Conservation (phyloP, 345 rosid genomes). For the Salix purpurea region DNA sequence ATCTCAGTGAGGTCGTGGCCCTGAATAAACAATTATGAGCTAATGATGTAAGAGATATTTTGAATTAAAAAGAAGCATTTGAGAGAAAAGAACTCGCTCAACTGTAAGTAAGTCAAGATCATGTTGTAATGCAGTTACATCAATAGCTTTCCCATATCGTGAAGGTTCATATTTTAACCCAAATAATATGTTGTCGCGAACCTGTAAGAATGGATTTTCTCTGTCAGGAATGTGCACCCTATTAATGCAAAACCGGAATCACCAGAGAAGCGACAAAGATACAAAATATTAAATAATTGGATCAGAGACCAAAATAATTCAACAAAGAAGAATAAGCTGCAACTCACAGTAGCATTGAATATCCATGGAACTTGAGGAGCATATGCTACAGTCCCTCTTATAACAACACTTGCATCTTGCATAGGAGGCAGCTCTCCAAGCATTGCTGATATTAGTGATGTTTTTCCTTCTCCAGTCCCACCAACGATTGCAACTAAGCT, state of each 20-base stretch:
- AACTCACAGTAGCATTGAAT: slow-evolving; percentile 93
- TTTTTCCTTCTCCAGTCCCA: slow-evolving; percentile 98
- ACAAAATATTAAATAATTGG: neutral
- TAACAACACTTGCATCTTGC: slow-evolving; percentile 49
- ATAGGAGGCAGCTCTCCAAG: slow-evolving; percentile 92
- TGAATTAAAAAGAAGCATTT: neutral
- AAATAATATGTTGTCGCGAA: slow-evolving; percentile 89
- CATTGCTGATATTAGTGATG: slow-evolving; percentile 93
- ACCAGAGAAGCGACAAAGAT: neutral
- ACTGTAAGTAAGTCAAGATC: slow-evolving; percentile 89
- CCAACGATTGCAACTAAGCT: slow-evolving; percentile 96
- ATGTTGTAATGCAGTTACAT: slow-evolving; percentile 76
- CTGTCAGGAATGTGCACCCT: neutral
- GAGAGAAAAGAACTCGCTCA: slow-evolving; percentile 10
- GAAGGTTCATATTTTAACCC: slow-evolving; percentile 67
- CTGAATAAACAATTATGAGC: slow-evolving; percentile 38
- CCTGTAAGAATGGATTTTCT: slow-evolving; percentile 36
- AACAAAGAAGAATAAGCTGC: neutral
- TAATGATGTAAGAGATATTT: neutral
- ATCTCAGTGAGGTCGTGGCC: slow-evolving; percentile 56
- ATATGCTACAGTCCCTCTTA: slow-evolving; percentile 86
- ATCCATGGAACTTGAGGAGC: slow-evolving; percentile 99
- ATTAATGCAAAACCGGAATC: neutral
- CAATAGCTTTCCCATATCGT: slow-evolving; percentile 73
- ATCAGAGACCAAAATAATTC: neutral